phyloP scores from a whole-genome alignment of 306 rosid species.

The Citrullus mucosospermus region DNA sequence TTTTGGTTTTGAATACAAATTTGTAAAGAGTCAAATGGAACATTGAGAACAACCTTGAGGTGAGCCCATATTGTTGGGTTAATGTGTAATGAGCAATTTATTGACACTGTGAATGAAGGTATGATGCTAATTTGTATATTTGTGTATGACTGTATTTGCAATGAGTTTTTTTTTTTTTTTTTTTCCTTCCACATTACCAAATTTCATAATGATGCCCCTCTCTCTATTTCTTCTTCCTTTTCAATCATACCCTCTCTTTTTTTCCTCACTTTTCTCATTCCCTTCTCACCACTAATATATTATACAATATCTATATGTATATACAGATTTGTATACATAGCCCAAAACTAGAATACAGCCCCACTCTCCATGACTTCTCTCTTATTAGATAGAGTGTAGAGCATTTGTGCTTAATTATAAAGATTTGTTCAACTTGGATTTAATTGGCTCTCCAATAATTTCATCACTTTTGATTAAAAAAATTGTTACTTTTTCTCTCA shows the following conservation, averaged over 20 bases:
- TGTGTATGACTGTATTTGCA: conserved; percentile 13
- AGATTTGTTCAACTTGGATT: background rate
- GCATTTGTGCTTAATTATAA: background rate
- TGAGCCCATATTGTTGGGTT: background rate
- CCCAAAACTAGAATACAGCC: background rate
- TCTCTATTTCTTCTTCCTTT: conserved; percentile 4
- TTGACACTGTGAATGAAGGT: background rate
- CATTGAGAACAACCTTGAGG: conserved; percentile 14
- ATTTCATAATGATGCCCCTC: conserved; percentile 7
- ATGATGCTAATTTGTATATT: conserved; percentile 11
- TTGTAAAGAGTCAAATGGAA: conserved; percentile 18
- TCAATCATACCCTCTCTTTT: background rate
- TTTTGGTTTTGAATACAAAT: conserved; percentile 18
- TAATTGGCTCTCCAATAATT: background rate
- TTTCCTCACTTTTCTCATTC: background rate
- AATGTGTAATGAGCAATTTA: background rate
- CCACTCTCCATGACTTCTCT: background rate
- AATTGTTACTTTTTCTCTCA: background rate
- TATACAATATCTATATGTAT: background rate
- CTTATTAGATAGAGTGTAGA: background rate
- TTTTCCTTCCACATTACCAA: conserved; percentile 3
- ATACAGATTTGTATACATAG: background rate
- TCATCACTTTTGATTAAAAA: background rate
- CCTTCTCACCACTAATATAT: background rate
- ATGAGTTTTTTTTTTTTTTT: background rate